Evolutionary conservation across 495 filamentous ascomycete genomes (phyloP), one percentile per base, ranked within the genome.

Genomic region (Aspergillus sclerotiicarbonarius): DNA sequence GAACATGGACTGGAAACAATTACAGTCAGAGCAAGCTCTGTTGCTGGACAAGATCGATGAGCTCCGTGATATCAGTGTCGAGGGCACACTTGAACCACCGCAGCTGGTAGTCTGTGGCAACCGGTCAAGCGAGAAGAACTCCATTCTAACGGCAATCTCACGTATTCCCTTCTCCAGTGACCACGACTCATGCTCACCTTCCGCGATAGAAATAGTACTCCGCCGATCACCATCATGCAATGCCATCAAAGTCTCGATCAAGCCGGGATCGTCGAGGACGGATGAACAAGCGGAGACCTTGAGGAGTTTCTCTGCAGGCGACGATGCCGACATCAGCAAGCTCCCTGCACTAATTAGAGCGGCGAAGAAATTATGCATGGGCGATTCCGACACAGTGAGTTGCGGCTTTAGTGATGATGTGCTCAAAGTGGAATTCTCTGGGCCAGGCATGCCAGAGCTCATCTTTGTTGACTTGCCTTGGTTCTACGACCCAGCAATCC

Each of bases 41-140:
- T 72, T 84, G 3, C 67, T 88, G 16, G 79, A 88, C 59, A 74
- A 75, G 12, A 81, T 89, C 35, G 85, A 86, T 59, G 74, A 72
- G 4, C 70, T 88, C 4, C 82, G 85, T 8, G 67, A 68, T 0
- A 71, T 76, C 15, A 85, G 85, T 0, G 76, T 87, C 55, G 79
- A 75, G 47, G 68, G 71, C 12, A 76, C 82, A 55, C 69, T 90
- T 5, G 76, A 80, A n/a, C 76, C 90, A 0, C 89, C 89, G 0
- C 87, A 90, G 57, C 74, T 93, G 21, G 79, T 90, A 12, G 87
- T 91, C n/a, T 86, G 86, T 56, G 88, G 88, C 0, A 82, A 88
- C 63, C 87, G 90, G 60, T 87, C 84, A 0, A 80, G 82, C 10
- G 88, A 89, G 2, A 91, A 91, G 61, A 88, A 84, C 62, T 91